Evolutionary conservation across 1,139 yeast genomes (phyloP).

Genomic region (Hemisphaericaspora xylofermentans): DNA sequence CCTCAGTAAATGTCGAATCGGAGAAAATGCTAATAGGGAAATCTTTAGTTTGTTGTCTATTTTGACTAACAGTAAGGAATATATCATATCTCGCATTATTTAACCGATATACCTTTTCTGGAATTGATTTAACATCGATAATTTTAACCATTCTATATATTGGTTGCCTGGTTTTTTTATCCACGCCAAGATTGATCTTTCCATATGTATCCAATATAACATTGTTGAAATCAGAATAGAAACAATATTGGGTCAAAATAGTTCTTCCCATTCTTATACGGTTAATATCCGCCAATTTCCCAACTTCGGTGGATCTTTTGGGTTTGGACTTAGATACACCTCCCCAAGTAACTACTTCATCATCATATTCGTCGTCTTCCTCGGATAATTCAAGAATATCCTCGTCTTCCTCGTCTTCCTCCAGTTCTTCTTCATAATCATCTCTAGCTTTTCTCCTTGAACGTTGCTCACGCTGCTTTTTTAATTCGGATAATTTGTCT

Average conservation of each 20-base stretch:
- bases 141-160: conserved; percentile 84
- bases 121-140: conserved; percentile 53
- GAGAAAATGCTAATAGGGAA: conserved; percentile 78
- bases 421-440: conserved; percentile 42
- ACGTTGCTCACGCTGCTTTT: conserved; percentile 78
- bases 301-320: conserved; percentile 32
- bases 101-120: conserved; percentile 58
- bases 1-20: conserved; percentile 65
- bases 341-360: conserved; percentile 53
- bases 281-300: conserved; percentile 61
- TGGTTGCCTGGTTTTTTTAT: conserved; percentile 59
- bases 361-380: conserved; percentile 45
- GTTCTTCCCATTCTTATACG: conserved; percentile 75
- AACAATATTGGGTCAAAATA: conserved; percentile 70
- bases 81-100: conserved; percentile 58
- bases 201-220: conserved; percentile 74
- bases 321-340: conserved; percentile 30
- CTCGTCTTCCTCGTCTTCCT: conserved; percentile 27
- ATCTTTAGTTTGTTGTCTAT: conserved; percentile 62
- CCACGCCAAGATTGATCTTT: conserved; percentile 75
- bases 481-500: conserved; percentile 75
- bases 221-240: conserved; percentile 76
- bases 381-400: conserved; percentile 24
- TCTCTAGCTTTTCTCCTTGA: conserved; percentile 30
- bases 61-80: conserved; percentile 66